Evolutionary conservation across 2,329 filamentous ascomycete genomes (phyloP).

Genomic region (Aschersonia sp.): DNA sequence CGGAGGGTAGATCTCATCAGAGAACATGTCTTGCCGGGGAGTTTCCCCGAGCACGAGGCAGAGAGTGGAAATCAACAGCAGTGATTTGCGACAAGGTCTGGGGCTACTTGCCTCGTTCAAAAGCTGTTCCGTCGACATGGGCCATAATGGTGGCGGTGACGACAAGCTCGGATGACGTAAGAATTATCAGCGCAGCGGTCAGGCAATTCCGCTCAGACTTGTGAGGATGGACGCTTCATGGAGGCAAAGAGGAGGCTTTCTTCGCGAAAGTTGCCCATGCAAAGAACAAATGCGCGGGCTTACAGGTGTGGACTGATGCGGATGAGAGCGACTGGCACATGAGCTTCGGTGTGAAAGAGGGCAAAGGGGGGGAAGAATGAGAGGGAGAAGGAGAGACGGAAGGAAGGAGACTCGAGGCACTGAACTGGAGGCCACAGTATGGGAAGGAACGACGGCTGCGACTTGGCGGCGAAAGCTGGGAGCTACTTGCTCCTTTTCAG

Average conservation of each 20-base stretch:
- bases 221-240: background rate
- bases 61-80: background rate
- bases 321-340: background rate
- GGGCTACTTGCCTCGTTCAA: conserved; percentile 19
- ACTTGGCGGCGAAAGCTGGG: background rate
- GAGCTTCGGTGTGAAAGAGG: background rate
- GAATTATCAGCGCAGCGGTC: background rate
- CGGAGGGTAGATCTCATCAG: too few species aligned
- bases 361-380: background rate
- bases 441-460: background rate
- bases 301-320: background rate
- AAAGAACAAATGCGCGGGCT: background rate
- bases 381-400: background rate
- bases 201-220: background rate
- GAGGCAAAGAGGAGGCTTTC: background rate
- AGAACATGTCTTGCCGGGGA: too few species aligned
- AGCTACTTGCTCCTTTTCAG: background rate
- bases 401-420: background rate
- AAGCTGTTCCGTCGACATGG: conserved; percentile 17
- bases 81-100: background rate
- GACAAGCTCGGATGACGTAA: conserved; percentile 7
- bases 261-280: background rate
- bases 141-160: conserved; percentile 13
- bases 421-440: background rate
- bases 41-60: too few species aligned